Conservation (phyloP, 495 filamentous ascomycete species). For the Apiosordaria backusii region DNA sequence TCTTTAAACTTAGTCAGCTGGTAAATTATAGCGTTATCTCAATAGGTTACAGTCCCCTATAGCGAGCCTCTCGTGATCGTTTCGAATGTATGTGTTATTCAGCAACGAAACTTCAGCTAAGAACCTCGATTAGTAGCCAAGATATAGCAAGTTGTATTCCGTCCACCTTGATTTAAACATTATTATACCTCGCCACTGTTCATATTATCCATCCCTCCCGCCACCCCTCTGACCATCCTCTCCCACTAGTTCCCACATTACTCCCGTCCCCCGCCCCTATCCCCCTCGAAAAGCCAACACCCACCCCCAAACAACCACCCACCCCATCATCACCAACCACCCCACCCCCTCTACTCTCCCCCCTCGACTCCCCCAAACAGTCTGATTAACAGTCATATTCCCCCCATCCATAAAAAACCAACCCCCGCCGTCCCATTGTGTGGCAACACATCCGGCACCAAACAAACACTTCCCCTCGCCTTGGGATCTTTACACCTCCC, state of each 20-base stretch:
- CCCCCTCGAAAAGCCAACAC: neutral
- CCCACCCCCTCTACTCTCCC: slow-evolving; percentile 11
- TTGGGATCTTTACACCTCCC: slow-evolving; percentile 46
- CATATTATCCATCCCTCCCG: too few relatives aligned
- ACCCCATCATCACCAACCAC: slow-evolving; percentile 11
- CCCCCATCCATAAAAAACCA: slow-evolving; percentile 58
- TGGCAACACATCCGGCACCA: slow-evolving; percentile 54
- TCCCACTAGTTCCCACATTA: neutral
- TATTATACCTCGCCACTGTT: too few relatives aligned
- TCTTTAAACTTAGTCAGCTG: too few relatives aligned
- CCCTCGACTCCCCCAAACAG: slow-evolving; percentile 33
- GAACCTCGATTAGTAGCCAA: neutral
- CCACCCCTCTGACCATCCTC: neutral
- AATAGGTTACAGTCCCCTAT: too few relatives aligned
- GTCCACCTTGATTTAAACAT: neutral
- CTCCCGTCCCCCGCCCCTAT: neutral
- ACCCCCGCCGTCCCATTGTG: slow-evolving; percentile 34
- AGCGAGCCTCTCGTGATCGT: too few relatives aligned
- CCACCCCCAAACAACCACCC: neutral
- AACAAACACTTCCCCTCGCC: slow-evolving; percentile 48
- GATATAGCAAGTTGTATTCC: neutral
- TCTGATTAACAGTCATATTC: slow-evolving; percentile 59
- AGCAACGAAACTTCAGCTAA: neutral
- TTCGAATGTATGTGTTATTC: neutral
- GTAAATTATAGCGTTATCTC: too few relatives aligned